These are phyloP conservation scores for Ophiostoma sp. DNA, from an alignment of 2,329 filamentous ascomycete genomes.

Conservation along the genomic window DNA sequence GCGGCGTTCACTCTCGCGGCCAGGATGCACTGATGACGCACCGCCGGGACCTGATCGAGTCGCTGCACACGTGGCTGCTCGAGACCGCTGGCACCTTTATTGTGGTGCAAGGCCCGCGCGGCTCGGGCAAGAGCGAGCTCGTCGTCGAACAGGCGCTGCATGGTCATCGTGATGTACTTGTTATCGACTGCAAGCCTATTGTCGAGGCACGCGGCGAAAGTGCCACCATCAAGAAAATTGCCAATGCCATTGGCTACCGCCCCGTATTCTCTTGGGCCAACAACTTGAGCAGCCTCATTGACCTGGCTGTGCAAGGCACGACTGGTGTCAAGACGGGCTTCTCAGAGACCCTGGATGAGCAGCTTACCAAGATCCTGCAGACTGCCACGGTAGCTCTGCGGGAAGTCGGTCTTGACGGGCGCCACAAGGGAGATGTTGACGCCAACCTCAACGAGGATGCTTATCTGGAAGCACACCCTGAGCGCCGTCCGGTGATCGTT, in stretches of 20 bases:
- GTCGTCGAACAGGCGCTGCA: conserved; percentile 79
- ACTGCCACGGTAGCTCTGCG: conserved; percentile 76
- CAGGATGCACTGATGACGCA: conserved; percentile 84
- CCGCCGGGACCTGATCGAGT: conserved; percentile 71
- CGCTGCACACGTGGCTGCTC: conserved; percentile 77
- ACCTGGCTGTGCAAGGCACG: conserved; percentile 87
- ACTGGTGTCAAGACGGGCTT: conserved; percentile 93
- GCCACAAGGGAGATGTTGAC: conserved; percentile 54
- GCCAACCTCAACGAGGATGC: conserved; percentile 70
- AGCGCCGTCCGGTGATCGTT: conserved; percentile 73
- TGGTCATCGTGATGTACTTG: conserved; percentile 67
- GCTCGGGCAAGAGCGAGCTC: conserved; percentile 84
- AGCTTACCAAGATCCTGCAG: conserved; percentile 82
- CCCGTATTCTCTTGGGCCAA: conserved; percentile 97
- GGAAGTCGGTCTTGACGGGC: conserved; percentile 63
- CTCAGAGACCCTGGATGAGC: conserved; percentile 83
- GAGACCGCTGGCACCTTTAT: conserved; percentile 90
- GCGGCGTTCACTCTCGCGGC: conserved; percentile 35
- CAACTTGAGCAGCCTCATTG: conserved; percentile 84
- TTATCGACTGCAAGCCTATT: conserved; percentile 90
- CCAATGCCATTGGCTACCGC: conserved; percentile 77
- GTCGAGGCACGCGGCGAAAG: conserved; percentile 86
- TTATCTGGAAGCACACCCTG: conserved; percentile 83
- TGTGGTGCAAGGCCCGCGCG: conserved; percentile 84
- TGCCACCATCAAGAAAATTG: conserved; percentile 75